Conservation (phyloP, 306 rosid genomes). For the Cicer bijugum region DNA sequence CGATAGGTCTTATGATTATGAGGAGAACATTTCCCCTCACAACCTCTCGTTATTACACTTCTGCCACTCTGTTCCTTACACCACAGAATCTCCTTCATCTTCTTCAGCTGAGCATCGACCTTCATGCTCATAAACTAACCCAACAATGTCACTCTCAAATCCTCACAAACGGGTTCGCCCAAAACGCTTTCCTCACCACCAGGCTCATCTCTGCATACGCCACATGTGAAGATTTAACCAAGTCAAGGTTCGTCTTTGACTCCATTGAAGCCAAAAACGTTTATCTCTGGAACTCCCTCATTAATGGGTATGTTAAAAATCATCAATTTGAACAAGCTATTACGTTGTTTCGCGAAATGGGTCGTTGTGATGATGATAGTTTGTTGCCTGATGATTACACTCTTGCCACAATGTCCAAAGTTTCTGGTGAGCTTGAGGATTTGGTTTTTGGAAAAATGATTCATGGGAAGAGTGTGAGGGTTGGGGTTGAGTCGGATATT, state of each 20-base stretch:
- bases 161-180: constrained; percentile 61
- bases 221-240: constrained; percentile 39
- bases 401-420: constrained; percentile 66
- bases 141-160: constrained; percentile 70
- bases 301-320: constrained; percentile 61
- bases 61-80: constrained; percentile 45
- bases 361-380: constrained; percentile 4
- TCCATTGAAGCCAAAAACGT: constrained; percentile 50
- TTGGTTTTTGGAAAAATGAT: constrained; percentile 56
- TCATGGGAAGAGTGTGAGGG: constrained; percentile 65
- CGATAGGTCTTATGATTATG: constrained; percentile 42
- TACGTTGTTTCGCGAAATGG: constrained; percentile 59
- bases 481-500: constrained; percentile 61
- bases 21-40: constrained; percentile 42
- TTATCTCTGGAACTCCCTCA: constrained; percentile 70
- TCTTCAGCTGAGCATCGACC: constrained; percentile 58
- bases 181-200: constrained; percentile 64
- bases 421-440: constrained; percentile 60
- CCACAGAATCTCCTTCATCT: constrained; percentile 46
- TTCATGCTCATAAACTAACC: constrained; percentile 50
- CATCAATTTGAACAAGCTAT: constrained; percentile 49
- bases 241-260: constrained; percentile 58
- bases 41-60: constrained; percentile 53
- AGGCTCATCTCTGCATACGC: constrained; percentile 78
- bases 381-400: constrained; percentile 70